phyloP scores from a whole-genome alignment of 352 stramenopile species.

The Phytophthora podocarpi region DNA sequence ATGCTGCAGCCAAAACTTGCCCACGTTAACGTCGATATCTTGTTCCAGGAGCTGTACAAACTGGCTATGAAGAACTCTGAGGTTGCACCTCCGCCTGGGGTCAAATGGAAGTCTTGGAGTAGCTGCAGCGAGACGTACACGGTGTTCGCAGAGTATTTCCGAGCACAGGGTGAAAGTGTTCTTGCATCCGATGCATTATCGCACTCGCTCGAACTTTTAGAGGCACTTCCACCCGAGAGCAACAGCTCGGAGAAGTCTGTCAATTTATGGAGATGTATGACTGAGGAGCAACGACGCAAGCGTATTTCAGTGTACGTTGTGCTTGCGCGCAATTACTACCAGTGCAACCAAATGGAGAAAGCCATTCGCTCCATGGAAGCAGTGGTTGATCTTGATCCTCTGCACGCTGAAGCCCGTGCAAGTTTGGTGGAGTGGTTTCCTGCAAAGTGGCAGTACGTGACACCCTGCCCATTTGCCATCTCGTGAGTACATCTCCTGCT shows the following conservation, averaged over 20 bases:
- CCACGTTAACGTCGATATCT: conserved; percentile 39
- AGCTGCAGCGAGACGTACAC: conserved; percentile 49
- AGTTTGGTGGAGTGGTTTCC: conserved; percentile 70
- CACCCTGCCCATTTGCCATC: neutral
- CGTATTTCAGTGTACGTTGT: conserved; percentile 58
- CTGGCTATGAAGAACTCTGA: conserved; percentile 10
- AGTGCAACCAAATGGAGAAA: conserved; percentile 81
- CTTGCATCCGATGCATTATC: conserved; percentile 56
- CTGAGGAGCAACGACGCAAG: conserved; percentile 20
- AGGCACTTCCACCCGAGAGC: neutral
- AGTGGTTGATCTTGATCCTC: conserved; percentile 62
- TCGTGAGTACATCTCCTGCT: no score
- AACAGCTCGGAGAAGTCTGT: neutral
- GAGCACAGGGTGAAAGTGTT: conserved; percentile 47
- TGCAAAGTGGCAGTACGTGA: conserved; percentile 67
- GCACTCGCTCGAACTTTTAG: conserved; percentile 55
- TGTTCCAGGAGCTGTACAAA: conserved; percentile 54
- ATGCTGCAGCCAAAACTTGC: conserved; percentile 20
- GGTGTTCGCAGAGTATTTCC: conserved; percentile 55
- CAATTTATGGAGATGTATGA: conserved; percentile 20
- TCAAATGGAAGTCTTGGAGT: conserved; percentile 49
- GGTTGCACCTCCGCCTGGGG: conserved; percentile 10
- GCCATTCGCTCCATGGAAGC: conserved; percentile 75
- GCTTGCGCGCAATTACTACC: conserved; percentile 69
- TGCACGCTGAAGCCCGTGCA: conserved; percentile 56